Conservation (phyloP, 2,329 filamentous ascomycete species). For the Talaromyces sp. region DNA sequence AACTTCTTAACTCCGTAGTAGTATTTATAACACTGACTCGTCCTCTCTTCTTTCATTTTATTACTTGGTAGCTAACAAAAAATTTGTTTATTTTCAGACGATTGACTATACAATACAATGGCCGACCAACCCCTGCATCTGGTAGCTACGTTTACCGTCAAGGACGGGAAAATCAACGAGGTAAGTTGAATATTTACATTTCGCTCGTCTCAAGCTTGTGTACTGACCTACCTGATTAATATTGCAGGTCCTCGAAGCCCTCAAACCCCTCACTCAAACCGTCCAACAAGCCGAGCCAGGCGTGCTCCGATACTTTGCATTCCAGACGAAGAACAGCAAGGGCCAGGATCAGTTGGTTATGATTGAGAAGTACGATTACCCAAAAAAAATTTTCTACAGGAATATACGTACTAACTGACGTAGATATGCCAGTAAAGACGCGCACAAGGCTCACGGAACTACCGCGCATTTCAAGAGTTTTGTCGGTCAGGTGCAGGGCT, state of each 20-base stretch:
- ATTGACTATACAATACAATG: not conserved
- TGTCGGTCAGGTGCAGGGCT: not conserved
- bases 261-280: not conserved
- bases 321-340: conserved; percentile 4
- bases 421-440: conserved; percentile 4
- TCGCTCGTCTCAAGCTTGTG: not conserved
- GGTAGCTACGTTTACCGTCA: not conserved
- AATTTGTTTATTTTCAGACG: no score
- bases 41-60: not conserved
- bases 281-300: conserved; percentile 1
- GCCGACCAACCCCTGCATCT: not conserved
- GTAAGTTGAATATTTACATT: not conserved
- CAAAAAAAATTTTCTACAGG: no score
- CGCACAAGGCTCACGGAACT: not conserved
- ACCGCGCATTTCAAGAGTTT: conserved; percentile 4
- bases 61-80: not conserved
- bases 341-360: conserved; percentile 6
- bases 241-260: not conserved
- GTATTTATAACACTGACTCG: no score
- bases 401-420: not conserved
- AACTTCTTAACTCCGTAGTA: no score
- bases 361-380: conserved; percentile 2
- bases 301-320: conserved; percentile 1
- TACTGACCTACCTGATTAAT: not conserved
- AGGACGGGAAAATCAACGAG: conserved; percentile 5